These are phyloP conservation scores for Avicennia marina DNA, from an alignment of 257 asterid genomes.

Conservation along the genomic window DNA sequence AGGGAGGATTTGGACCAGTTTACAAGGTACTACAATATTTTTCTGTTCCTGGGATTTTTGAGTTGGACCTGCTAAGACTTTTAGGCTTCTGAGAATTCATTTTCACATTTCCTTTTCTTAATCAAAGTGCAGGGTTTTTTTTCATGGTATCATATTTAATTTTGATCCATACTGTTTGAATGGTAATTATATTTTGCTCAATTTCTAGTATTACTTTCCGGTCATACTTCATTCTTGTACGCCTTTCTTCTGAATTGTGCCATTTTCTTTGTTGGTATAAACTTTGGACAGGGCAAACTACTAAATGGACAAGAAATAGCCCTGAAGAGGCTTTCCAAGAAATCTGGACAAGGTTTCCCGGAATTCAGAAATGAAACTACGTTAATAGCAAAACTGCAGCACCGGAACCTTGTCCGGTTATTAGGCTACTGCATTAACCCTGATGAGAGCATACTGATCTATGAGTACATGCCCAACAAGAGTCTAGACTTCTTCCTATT, in stretches of 20 bases:
- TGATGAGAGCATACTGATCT: constrained; percentile 34
- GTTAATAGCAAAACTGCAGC: constrained; percentile 39
- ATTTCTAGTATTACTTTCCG: too few species aligned
- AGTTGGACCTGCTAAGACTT: not conserved
- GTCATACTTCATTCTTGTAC: not conserved
- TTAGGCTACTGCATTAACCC: constrained; percentile 32
- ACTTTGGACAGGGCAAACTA: constrained; percentile 28
- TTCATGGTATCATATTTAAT: too few species aligned
- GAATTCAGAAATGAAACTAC: constrained; percentile 38
- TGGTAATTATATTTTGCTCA: too few species aligned
- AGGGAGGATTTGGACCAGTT: constrained; percentile 61
- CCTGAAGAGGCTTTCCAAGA: constrained; percentile 39
- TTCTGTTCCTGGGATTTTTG: not conserved
- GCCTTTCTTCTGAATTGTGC: too few species aligned
- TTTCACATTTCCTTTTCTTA: too few species aligned
- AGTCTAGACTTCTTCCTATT: constrained; percentile 40
- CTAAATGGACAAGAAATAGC: constrained; percentile 38
- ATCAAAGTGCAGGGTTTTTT: too few species aligned
- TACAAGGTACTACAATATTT: constrained; percentile 35
- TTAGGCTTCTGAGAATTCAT: not conserved
- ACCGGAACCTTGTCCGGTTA: constrained; percentile 37
- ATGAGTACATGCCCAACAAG: constrained; percentile 44
- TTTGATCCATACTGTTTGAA: too few species aligned
- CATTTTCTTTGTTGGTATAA: too few species aligned
- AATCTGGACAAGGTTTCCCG: constrained; percentile 38